Conservation (phyloP, 345 rosid genomes). For the Dovyalis caffra region DNA sequence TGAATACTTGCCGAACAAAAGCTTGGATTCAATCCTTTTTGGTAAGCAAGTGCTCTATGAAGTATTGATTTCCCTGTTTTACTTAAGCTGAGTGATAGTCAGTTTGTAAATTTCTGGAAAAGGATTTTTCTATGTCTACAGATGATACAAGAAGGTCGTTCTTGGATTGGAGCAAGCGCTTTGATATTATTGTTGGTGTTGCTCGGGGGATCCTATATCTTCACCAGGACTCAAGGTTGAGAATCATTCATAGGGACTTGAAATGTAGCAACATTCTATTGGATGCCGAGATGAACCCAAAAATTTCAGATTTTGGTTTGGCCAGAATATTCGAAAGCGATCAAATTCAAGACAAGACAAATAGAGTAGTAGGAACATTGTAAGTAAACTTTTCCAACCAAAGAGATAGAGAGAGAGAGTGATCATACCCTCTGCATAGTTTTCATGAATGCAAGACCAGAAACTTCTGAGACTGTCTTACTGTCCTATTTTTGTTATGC, state of each 20-base stretch:
- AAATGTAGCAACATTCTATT: conserved; percentile 63
- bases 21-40: conserved; percentile 61
- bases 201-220: conserved; percentile 71
- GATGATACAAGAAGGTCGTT: conserved; percentile 36
- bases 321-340: conserved; percentile 52
- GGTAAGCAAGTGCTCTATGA: conserved; percentile 40
- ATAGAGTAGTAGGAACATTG: conserved; percentile 68
- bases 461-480: too few relatives aligned
- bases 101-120: too few relatives aligned
- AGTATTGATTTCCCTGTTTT: not conserved
- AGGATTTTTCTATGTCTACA: too few relatives aligned
- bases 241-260: too few relatives aligned
- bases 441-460: too few relatives aligned
- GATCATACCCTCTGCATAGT: too few relatives aligned
- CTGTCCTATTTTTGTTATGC: not conserved
- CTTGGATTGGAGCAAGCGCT: conserved; percentile 53
- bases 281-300: conserved; percentile 48
- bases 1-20: conserved; percentile 73
- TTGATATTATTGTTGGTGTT: conserved; percentile 47
- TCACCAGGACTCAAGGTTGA: conserved; percentile 77
- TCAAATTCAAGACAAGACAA: conserved; percentile 53
- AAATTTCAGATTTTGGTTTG: conserved; percentile 69
- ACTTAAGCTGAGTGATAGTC: not conserved
- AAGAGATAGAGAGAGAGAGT: too few relatives aligned
- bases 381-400: too few relatives aligned